phyloP scores from a whole-genome alignment of 202 grass and related monocot genomes.

The Hordeum pubiflorum region DNA sequence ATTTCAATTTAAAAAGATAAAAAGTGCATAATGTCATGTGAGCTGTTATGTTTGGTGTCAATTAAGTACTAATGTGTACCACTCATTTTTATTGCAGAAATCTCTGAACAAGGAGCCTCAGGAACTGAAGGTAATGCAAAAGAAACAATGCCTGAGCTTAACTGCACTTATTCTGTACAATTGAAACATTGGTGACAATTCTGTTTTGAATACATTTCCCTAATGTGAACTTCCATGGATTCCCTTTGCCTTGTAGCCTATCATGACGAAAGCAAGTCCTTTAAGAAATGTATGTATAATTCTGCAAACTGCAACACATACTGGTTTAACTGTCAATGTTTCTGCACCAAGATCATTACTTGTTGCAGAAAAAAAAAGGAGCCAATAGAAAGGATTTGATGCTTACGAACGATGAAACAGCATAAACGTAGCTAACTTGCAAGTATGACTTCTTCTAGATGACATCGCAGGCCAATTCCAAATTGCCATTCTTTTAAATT shows the following conservation, averaged over 20 bases:
- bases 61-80: slow-evolving; percentile 3
- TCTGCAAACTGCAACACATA: slow-evolving; percentile 6
- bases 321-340: neutral
- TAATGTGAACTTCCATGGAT: neutral
- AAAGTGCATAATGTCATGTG: neutral
- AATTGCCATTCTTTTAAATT: neutral
- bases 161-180: neutral
- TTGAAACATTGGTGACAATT: neutral
- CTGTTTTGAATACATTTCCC: neutral
- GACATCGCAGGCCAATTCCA: neutral
- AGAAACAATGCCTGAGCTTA: slow-evolving; percentile 10
- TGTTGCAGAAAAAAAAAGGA: neutral
- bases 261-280: neutral
- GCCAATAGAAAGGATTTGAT: neutral
- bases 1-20: neutral
- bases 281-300: neutral
- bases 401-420: neutral
- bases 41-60: neutral
- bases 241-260: slow-evolving; percentile 7
- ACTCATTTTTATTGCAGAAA: slow-evolving; percentile 43
- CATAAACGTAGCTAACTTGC: neutral
- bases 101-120: slow-evolving; percentile 47
- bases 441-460: neutral
- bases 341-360: neutral
- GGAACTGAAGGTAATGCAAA: slow-evolving; percentile 52